Evolutionary conservation across 345 rosid genomes (phyloP).

Genomic region (Eucalyptus tenuipes): DNA sequence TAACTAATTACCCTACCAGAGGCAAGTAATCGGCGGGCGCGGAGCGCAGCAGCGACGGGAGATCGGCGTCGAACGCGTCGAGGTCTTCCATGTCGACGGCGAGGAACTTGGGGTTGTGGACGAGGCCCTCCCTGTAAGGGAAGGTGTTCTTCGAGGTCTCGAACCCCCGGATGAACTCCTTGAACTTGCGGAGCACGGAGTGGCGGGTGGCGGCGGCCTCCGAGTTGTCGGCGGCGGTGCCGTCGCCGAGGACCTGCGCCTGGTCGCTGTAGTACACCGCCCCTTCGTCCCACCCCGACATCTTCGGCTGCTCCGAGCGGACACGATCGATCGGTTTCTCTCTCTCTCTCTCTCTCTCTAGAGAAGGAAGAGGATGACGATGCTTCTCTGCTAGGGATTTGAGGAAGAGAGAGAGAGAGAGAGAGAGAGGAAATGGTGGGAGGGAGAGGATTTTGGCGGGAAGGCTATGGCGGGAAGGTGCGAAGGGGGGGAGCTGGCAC

Average conservation of each 20-base stretch:
- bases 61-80: slow-evolving; percentile 70
- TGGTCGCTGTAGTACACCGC: slow-evolving; percentile 88
- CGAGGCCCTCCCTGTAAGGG: slow-evolving; percentile 78
- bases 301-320: not conserved
- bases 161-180: slow-evolving; percentile 82
- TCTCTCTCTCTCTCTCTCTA: not conserved
- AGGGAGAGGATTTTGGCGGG: slow-evolving; percentile 8
- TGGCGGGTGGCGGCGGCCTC: slow-evolving; percentile 44
- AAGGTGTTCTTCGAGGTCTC: slow-evolving; percentile 62
- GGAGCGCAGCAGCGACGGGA: slow-evolving; percentile 68
- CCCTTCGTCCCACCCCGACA: slow-evolving; percentile 97
- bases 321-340: not conserved
- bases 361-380: not conserved
- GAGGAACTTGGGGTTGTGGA: slow-evolving; percentile 60
- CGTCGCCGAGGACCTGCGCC: slow-evolving; percentile 70
- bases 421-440: not conserved
- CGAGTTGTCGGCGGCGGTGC: not conserved
- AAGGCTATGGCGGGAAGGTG: slow-evolving; percentile 7
- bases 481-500: not conserved
- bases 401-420: not conserved
- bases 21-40: slow-evolving; percentile 78
- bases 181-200: slow-evolving; percentile 62
- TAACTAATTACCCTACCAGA: slow-evolving; percentile 15
- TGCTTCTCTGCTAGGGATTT: not conserved
- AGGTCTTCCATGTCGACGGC: slow-evolving; percentile 74